Evolutionary conservation across 371 early-diverging fungal species (phyloP), one percentile per base, ranked within the genome.

Genomic region (Umbelopsis sp.): DNA sequence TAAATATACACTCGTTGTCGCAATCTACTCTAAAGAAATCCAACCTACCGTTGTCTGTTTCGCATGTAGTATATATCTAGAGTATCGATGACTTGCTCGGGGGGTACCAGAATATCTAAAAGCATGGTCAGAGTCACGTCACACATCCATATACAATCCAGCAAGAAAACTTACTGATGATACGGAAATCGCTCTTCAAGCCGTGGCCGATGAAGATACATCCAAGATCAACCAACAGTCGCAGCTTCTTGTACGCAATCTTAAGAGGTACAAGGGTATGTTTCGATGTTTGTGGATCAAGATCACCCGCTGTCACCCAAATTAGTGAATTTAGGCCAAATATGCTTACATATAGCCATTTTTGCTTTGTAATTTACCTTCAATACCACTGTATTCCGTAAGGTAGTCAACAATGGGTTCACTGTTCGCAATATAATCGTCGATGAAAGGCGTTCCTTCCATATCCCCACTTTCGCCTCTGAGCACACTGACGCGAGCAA

Each of bases 201-300:
- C 97, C 97, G 69, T 98, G 98, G 0, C 98, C 98, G 24, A 98
- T 91, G 76, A 98, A 95, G 5, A 92, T 82, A 73, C 96, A 95
- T 7, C 94, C 94, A 63, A 91, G 72, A 77, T 98, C 97, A 0
- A 96, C 91, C 41, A 98, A 79, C 37, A 92, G 70, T 0, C 97
- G 88, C 41, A 98, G 85, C 66, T 96, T 94, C 72, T 91, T 92
- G 79, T 97, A 97, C 0, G 92, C 93, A 8, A 88, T 88, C 73
- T 98, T 97, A 51, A 95, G 83, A 3, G 95, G 89, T 3, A 97
- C 94, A 0, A 98, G 81, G 0, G 91, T 91, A 69, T 92, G 87
- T 25, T 81, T 86, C 7, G 96, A 94, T 0, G 77, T 72, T 1
- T 68, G 76, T 2, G 87, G 85, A 65, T 95, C 93, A 70, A 98